phyloP scores from a whole-genome alignment of 768 basidiomycete species.

The Lactifluus subvellereus region DNA sequence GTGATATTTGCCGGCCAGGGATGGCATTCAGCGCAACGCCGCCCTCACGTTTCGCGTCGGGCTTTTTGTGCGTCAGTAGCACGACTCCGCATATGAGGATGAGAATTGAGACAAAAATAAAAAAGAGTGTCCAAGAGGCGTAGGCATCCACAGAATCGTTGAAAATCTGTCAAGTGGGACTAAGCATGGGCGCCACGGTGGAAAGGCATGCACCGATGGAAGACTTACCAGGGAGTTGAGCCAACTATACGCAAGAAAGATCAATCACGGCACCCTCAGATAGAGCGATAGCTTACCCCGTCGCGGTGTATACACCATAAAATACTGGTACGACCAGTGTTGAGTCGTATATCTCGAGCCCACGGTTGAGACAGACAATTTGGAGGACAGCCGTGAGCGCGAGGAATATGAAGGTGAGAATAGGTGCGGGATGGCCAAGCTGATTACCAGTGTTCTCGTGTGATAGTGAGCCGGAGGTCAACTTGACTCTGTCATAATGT shows the following conservation, averaged over 20 bases:
- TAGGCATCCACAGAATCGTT: constrained; percentile 85
- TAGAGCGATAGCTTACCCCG: constrained; percentile 45
- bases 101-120: constrained; percentile 81
- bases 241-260: constrained; percentile 37
- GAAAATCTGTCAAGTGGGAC: constrained; percentile 46
- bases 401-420: constrained; percentile 57
- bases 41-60: constrained; percentile 41
- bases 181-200: not conserved
- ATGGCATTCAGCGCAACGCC: constrained; percentile 30
- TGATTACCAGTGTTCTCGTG: constrained; percentile 82
- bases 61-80: constrained; percentile 90
- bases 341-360: constrained; percentile 84
- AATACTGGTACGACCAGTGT: constrained; percentile 92
- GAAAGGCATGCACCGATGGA: not conserved
- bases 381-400: constrained; percentile 77
- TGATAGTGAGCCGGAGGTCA: constrained; percentile 69
- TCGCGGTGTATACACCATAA: constrained; percentile 86
- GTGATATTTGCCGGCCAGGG: constrained; percentile 27
- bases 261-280: not conserved
- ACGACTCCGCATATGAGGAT: constrained; percentile 88
- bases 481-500: constrained; percentile 54
- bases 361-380: constrained; percentile 88
- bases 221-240: constrained; percentile 47
- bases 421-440: constrained; percentile 74
- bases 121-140: constrained; percentile 80